Evolutionary conservation across 106 monocot species (phyloP).

Genomic region (Narthecium ossifragum): DNA sequence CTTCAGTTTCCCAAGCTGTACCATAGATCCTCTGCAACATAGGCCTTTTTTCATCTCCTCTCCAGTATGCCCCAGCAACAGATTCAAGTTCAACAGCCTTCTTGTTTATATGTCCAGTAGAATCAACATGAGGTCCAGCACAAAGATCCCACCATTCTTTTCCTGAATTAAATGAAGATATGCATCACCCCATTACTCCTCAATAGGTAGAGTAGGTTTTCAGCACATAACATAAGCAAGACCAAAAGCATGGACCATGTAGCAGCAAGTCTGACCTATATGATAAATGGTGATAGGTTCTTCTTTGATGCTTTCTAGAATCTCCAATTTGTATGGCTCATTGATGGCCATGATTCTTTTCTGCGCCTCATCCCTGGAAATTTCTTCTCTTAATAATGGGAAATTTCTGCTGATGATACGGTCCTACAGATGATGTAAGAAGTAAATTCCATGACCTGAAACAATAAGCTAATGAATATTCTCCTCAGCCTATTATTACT

Average conservation of each 20-base stretch:
- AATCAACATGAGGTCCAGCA: constrained; percentile 95
- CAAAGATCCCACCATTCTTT: constrained; percentile 99
- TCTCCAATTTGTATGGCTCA: constrained; percentile 96
- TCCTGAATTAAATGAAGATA: constrained; percentile 31
- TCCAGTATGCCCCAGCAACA: constrained; percentile 98
- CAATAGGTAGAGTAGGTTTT: neutral
- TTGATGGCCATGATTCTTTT: constrained; percentile 70
- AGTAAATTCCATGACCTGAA: constrained; percentile 76
- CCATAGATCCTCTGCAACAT: constrained; percentile 98
- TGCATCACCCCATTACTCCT: neutral
- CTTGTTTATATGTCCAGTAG: constrained; percentile 76
- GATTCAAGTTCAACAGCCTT: constrained; percentile 91
- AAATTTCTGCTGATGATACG: constrained; percentile 78
- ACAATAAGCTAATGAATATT: constrained; percentile 72
- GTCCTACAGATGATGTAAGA: constrained; percentile 97
- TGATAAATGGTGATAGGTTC: constrained; percentile 90
- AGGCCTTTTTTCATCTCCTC: constrained; percentile 79
- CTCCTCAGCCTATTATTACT: constrained; percentile 15
- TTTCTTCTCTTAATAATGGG: constrained; percentile 86
- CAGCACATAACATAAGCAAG: neutral
- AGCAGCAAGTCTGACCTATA: constrained; percentile 45
- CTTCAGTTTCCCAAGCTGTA: constrained; percentile 90
- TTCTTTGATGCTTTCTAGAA: constrained; percentile 83
- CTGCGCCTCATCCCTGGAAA: constrained; percentile 83
- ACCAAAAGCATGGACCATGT: neutral